phyloP scores from a whole-genome alignment of 2,329 filamentous ascomycete genomes.

The Eutypa lata region DNA sequence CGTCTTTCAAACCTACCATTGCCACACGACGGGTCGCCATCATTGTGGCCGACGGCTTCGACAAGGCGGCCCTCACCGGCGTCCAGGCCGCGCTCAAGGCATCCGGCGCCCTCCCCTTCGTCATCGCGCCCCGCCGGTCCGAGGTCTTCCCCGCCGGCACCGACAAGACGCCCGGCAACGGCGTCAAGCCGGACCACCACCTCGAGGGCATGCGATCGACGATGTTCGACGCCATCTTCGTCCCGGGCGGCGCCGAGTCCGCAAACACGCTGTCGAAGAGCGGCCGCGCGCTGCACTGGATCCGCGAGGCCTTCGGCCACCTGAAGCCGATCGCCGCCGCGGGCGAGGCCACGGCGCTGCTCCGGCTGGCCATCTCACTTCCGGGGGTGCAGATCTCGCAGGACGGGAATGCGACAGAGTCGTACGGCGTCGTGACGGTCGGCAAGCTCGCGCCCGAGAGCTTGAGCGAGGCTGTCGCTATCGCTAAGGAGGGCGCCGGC shows the following conservation, averaged over 20 bases:
- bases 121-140: slow-evolving; percentile 67
- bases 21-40: slow-evolving; percentile 70
- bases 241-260: slow-evolving; percentile 68
- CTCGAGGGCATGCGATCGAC: slow-evolving; percentile 76
- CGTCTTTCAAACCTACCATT: slow-evolving; percentile 63
- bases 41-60: slow-evolving; percentile 75
- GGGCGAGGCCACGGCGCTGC: slow-evolving; percentile 66
- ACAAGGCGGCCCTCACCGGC: slow-evolving; percentile 60
- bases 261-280: slow-evolving; percentile 62
- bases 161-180: slow-evolving; percentile 47
- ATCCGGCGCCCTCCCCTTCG: slow-evolving; percentile 64
- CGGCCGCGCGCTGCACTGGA: slow-evolving; percentile 72
- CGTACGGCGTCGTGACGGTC: slow-evolving; percentile 75
- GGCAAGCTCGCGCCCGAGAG: slow-evolving; percentile 49
- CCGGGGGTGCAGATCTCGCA: slow-evolving; percentile 40
- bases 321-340: slow-evolving; percentile 76
- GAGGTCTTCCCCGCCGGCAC: slow-evolving; percentile 62
- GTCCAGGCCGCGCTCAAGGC: slow-evolving; percentile 62
- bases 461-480: slow-evolving; percentile 58
- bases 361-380: slow-evolving; percentile 47
- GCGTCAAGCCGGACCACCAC: slow-evolving; percentile 69
- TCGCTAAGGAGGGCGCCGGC: slow-evolving; percentile 63
- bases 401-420: slow-evolving; percentile 54
- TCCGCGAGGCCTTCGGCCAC: slow-evolving; percentile 78
- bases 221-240: slow-evolving; percentile 76